A percentile compares a stretch with the other conserved stretches of the same genome.
These are phyloP conservation scores for Thalassiosira profunda DNA, from an alignment of 108 stramenopile species.

Conservation along the genomic window DNA sequence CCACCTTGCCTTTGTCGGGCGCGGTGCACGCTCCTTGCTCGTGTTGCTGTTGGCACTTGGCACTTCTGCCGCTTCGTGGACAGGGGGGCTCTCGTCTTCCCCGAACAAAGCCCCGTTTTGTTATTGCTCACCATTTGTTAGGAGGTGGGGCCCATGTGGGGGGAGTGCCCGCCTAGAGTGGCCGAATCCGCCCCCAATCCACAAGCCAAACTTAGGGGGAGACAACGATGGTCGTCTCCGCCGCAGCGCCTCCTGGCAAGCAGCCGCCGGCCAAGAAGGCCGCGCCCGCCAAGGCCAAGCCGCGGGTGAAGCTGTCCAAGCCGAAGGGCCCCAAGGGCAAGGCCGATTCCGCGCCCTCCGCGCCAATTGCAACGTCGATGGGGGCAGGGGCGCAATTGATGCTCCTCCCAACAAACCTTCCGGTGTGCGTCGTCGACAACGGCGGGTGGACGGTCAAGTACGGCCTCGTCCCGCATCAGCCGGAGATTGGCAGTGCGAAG, in stretches of 20 bases:
- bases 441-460: slow-evolving; percentile 85
- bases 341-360: background rate
- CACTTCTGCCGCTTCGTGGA: too few relatives aligned
- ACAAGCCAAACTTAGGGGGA: too few relatives aligned
- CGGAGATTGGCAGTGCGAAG: background rate
- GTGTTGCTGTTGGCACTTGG: too few relatives aligned
- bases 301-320: slow-evolving; percentile 2
- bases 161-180: too few relatives aligned
- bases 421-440: slow-evolving; percentile 73
- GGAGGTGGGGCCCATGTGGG: too few relatives aligned
- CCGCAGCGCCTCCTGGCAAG: slow-evolving; percentile 13
- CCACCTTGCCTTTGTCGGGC: too few relatives aligned
- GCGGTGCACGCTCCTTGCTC: too few relatives aligned
- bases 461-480: slow-evolving; percentile 39
- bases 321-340: background rate
- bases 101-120: too few relatives aligned
- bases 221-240: slow-evolving; percentile 4
- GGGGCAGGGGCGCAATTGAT: background rate
- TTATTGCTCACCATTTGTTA: too few relatives aligned
- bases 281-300: background rate
- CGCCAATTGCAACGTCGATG: background rate
- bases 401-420: slow-evolving; percentile 8
- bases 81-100: too few relatives aligned
- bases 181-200: too few relatives aligned
- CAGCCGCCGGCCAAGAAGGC: slow-evolving; percentile 12